Percentiles rank a stretch among this genome's conserved stretches.
Evolutionary conservation across 2,329 filamentous ascomycete genomes (phyloP).

Genomic region (Colletotrichum caudatum): DNA sequence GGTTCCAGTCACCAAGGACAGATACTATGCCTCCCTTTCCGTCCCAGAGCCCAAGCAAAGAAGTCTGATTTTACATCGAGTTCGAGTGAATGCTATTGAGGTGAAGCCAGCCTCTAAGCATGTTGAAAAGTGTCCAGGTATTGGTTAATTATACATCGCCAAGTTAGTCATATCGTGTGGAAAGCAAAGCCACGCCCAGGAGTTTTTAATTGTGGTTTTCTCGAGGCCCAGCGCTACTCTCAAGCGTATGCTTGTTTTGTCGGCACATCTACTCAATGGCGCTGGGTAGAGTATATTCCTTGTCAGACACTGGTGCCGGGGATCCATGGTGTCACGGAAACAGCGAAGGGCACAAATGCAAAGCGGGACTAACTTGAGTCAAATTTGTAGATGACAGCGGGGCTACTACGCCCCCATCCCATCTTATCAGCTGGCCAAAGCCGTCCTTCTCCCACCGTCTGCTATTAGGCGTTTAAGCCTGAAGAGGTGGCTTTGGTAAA

Average conservation of each 20-base stretch:
- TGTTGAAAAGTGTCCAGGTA: neutral
- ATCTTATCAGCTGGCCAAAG: slow-evolving; percentile 10
- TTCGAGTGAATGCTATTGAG: neutral
- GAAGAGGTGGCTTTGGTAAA: slow-evolving; percentile 26
- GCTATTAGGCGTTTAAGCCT: slow-evolving; percentile 17
- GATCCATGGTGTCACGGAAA: slow-evolving; percentile 2
- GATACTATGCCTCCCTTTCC: too few relatives aligned
- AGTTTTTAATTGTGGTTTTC: neutral
- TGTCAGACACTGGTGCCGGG: neutral
- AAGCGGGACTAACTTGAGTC: slow-evolving; percentile 26
- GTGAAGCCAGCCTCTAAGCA: too few relatives aligned
- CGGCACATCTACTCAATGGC: neutral
- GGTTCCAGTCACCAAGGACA: neutral
- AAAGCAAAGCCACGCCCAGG: neutral
- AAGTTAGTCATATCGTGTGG: neutral
- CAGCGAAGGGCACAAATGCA: neutral
- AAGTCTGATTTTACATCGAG: neutral
- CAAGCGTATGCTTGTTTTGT: too few relatives aligned
- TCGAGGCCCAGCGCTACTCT: neutral
- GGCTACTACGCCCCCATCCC: slow-evolving; percentile 17
- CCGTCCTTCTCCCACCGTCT: slow-evolving; percentile 8
- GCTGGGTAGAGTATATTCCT: neutral
- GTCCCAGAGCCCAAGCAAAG: neutral
- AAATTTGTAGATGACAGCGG: slow-evolving; percentile 35
- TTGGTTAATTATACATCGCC: neutral